A percentile compares a stretch with the other conserved stretches of the same genome.
These are phyloP conservation scores for Cystofilobasidium ferigula DNA, from an alignment of 768 basidiomycete genomes.

Conservation along the genomic window DNA sequence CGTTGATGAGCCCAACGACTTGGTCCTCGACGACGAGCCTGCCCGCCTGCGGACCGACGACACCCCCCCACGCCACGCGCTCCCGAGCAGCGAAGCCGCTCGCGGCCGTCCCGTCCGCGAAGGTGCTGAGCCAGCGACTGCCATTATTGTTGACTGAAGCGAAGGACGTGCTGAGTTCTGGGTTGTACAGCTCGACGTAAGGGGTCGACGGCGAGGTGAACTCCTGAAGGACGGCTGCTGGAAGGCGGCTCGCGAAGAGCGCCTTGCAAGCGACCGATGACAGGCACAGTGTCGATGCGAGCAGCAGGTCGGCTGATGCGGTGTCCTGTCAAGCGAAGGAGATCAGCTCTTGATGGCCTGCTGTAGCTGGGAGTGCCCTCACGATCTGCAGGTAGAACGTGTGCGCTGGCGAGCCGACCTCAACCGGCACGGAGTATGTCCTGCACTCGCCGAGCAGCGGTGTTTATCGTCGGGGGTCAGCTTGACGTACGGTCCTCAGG, in stretches of 20 bases:
- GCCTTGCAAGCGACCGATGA: constrained; percentile 8
- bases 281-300: constrained; percentile 17
- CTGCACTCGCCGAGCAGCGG: not conserved
- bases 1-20: constrained; percentile 2
- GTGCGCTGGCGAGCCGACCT: constrained; percentile 6
- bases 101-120: constrained; percentile 6
- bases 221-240: not conserved
- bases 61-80: constrained; percentile 13
- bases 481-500: too few relatives aligned
- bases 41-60: constrained; percentile 2
- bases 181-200: constrained; percentile 21
- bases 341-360: not conserved
- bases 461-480: not conserved
- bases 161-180: not conserved
- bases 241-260: not conserved
- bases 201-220: constrained; percentile 1
- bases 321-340: constrained; percentile 1
- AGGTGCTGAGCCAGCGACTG: not conserved
- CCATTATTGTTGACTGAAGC: not conserved
- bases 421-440: constrained; percentile 12
- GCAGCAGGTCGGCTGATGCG: constrained; percentile 18
- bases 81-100: constrained; percentile 12
- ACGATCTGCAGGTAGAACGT: constrained; percentile 20
- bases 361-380: not conserved
- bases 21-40: constrained; percentile 3